phyloP scores from a whole-genome alignment of 2,329 filamentous ascomycete genomes.

The Talaromyces piceae region DNA sequence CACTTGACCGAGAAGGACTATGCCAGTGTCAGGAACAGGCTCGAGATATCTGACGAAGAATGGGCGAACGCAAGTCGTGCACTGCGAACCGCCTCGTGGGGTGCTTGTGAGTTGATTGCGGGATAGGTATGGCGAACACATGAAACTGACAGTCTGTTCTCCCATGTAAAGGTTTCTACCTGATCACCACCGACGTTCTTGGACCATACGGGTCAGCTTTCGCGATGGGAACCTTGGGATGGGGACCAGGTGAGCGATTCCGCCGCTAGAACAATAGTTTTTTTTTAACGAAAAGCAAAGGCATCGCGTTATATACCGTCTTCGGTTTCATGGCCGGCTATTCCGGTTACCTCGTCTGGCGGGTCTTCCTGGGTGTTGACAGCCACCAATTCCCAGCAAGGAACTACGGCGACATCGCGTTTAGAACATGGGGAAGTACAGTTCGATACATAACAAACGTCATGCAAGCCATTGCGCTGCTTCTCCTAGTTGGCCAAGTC shows the following conservation, averaged over 20 bases:
- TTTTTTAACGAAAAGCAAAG: neutral
- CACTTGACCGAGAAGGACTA: neutral
- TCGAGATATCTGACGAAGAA: slow-evolving; percentile 32
- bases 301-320: slow-evolving; percentile 36
- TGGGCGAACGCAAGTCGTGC: slow-evolving; percentile 43
- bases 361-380: slow-evolving; percentile 40
- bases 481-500: slow-evolving; percentile 23
- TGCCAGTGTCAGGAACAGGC: neutral
- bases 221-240: slow-evolving; percentile 30
- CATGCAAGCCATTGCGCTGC: slow-evolving; percentile 41
- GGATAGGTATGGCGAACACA: neutral
- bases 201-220: slow-evolving; percentile 35
- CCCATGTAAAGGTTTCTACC: slow-evolving; percentile 31
- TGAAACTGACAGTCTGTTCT: neutral
- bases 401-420: slow-evolving; percentile 44
- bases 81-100: slow-evolving; percentile 40
- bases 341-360: slow-evolving; percentile 44
- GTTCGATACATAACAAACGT: slow-evolving; percentile 44
- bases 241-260: slow-evolving; percentile 30
- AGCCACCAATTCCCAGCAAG: slow-evolving; percentile 41
- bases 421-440: slow-evolving; percentile 40
- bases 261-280: neutral
- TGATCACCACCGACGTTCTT: slow-evolving; percentile 45
- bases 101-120: slow-evolving; percentile 24
- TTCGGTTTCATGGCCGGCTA: slow-evolving; percentile 38